Evolutionary conservation across 495 filamentous ascomycete species (phyloP).

Genomic region (Neurospora sublineolata): DNA sequence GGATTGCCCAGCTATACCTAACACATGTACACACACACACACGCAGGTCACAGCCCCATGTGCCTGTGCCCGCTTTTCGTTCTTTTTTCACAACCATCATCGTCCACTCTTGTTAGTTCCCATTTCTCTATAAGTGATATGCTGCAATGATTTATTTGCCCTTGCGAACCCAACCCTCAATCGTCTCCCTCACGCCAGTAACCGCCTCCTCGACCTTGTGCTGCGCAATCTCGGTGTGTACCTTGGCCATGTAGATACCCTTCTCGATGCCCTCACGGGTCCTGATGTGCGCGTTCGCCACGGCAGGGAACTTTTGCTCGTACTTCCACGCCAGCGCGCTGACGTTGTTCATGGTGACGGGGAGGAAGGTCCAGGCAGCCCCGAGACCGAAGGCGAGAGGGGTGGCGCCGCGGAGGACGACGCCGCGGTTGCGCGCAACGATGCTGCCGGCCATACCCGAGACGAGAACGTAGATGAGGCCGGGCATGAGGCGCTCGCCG

Average conservation of each 20-base stretch:
- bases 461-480: conserved; percentile 79
- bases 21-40: neutral
- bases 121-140: neutral
- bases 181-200: conserved; percentile 51
- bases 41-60: neutral
- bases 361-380: conserved; percentile 63
- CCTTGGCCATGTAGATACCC: conserved; percentile 55
- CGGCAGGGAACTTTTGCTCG: conserved; percentile 70
- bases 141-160: conserved; percentile 43
- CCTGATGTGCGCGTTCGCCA: conserved; percentile 65
- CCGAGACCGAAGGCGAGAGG: conserved; percentile 62
- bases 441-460: conserved; percentile 88
- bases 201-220: conserved; percentile 71
- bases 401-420: conserved; percentile 60
- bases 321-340: conserved; percentile 74
- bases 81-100: neutral
- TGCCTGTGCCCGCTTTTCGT: neutral
- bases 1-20: neutral
- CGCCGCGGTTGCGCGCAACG: conserved; percentile 69
- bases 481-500: conserved; percentile 75
- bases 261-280: conserved; percentile 54
- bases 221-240: conserved; percentile 57
- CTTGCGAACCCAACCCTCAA: conserved; percentile 86
- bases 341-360: conserved; percentile 75
- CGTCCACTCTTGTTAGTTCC: neutral